Evolutionary conservation across 2,329 filamentous ascomycete species (phyloP), one percentile per base, ranked within the genome.

Genomic region (Pseudomassariella vexata): DNA sequence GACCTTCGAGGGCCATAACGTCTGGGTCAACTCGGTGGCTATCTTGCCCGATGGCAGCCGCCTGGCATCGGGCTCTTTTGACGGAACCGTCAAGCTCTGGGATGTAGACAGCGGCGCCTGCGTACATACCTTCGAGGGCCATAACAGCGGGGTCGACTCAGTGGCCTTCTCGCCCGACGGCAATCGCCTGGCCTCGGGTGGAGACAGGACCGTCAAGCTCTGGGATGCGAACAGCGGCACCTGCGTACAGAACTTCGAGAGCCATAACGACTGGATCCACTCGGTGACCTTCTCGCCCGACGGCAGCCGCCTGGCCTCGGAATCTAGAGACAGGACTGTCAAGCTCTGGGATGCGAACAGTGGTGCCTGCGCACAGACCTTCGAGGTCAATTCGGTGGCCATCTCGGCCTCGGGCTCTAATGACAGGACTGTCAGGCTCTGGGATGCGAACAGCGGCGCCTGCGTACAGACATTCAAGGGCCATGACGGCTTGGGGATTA

Each of bases 361-460:
- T 4, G 16, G 23, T 10, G 10, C 24, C 15, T 14, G 12, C 22
- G 6, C 15, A 11, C 22, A 32, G 22, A 22, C 18, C 18, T n/a
- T 28, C 17, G 15, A 17, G 15, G 15, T n/a, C 14, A 5, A 6
- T 9, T 40, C 38, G 10, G 20, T 30, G 9, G 24, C 38, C 26
- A 23, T 29, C 21, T 7, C 38, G 17, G 34, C 35, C 2, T 37
- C 30, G 19, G 33, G n/a, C 5, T 42, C 39, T 14, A 5, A 26
- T 16, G 38, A 42, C 26, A 21, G 20, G 3, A 43, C 25, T 9
- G 28, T 41, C 12, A 26, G 19, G 25, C 3, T 43, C 6, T 43
- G 38, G 38, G 24, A 41, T 17, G 19, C 25, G 6, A 19, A 16
- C 8, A 41, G 18, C 4, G 34, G 35, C 20, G 7, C 26, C 15